Conservation (phyloP, 1,284 basidiomycete species). For the Fistulina hepatica region DNA sequence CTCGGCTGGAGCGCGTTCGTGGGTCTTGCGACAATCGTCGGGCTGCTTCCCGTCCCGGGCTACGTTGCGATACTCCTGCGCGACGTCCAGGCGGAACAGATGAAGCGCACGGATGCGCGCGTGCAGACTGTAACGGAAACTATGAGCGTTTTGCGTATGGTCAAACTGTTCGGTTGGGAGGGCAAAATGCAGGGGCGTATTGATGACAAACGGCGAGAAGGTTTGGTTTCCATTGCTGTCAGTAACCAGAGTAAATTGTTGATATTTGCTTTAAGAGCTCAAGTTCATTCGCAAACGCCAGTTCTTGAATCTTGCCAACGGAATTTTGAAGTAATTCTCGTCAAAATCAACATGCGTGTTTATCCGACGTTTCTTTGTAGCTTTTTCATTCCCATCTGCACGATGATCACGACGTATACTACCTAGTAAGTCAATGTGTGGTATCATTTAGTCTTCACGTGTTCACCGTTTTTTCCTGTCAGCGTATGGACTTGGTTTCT, state of each 20-base stretch:
- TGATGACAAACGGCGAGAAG: conserved; percentile 28
- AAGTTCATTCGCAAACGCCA: conserved; percentile 24
- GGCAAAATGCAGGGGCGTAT: conserved; percentile 33
- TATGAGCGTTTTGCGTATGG: conserved; percentile 29
- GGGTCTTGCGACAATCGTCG: conserved; percentile 32
- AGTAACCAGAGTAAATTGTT: not conserved
- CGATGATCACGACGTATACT: conserved; percentile 46
- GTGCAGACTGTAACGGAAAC: conserved; percentile 32
- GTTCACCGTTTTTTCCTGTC: not conserved
- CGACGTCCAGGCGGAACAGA: conserved; percentile 16
- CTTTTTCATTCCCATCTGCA: conserved; percentile 38
- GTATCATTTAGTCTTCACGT: not conserved
- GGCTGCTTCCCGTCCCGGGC: conserved; percentile 33
- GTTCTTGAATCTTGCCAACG: conserved; percentile 24
- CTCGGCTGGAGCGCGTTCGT: conserved; percentile 44
- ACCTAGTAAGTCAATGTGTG: conserved; percentile 23
- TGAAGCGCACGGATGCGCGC: conserved; percentile 27
- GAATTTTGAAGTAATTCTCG: conserved; percentile 23
- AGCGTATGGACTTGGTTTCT: not conserved
- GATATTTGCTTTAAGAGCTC: conserved; percentile 28
- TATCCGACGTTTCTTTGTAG: conserved; percentile 20
- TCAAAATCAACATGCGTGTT: not conserved
- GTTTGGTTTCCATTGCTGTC: not conserved
- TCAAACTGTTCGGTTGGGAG: conserved; percentile 58
- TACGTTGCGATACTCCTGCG: conserved; percentile 22